phyloP scores from a whole-genome alignment of 2,329 filamentous ascomycete species.

The Pseudofabraea citricarpa region DNA sequence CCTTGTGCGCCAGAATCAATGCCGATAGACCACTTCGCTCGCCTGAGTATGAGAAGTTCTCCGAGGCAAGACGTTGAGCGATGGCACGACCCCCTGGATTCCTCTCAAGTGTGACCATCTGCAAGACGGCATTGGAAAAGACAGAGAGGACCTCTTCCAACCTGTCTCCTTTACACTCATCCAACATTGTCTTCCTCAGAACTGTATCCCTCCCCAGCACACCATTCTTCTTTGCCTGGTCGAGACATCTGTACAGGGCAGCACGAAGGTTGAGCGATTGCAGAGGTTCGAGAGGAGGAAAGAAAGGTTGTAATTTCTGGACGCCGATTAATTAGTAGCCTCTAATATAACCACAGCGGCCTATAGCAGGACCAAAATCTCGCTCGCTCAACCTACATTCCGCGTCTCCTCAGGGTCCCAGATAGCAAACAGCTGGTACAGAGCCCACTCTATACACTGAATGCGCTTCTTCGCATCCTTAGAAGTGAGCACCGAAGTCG shows the following conservation, averaged over 20 bases:
- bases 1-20: slow-evolving; percentile 69
- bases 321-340: no score
- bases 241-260: slow-evolving; percentile 74
- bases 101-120: slow-evolving; percentile 53
- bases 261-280: slow-evolving; percentile 88
- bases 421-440: slow-evolving; percentile 81
- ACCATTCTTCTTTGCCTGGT: slow-evolving; percentile 84
- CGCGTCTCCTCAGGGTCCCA: slow-evolving; percentile 76
- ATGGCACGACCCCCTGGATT: slow-evolving; percentile 39
- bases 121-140: slow-evolving; percentile 80
- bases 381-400: no score
- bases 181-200: slow-evolving; percentile 89
- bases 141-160: slow-evolving; percentile 80
- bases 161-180: slow-evolving; percentile 90
- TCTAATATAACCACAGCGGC: no score
- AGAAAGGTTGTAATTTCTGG: slow-evolving; percentile 85
- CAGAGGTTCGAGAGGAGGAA: slow-evolving; percentile 82
- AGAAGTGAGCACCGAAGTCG: slow-evolving; percentile 61
- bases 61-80: slow-evolving; percentile 51
- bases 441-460: slow-evolving; percentile 79
- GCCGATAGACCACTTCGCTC: slow-evolving; percentile 53
- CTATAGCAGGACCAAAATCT: no score
- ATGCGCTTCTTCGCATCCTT: slow-evolving; percentile 73
- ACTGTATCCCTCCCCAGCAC: slow-evolving; percentile 73
- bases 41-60: slow-evolving; percentile 52